phyloP scores from a whole-genome alignment of 805 yeast species.

The Limtongia smithiae region DNA sequence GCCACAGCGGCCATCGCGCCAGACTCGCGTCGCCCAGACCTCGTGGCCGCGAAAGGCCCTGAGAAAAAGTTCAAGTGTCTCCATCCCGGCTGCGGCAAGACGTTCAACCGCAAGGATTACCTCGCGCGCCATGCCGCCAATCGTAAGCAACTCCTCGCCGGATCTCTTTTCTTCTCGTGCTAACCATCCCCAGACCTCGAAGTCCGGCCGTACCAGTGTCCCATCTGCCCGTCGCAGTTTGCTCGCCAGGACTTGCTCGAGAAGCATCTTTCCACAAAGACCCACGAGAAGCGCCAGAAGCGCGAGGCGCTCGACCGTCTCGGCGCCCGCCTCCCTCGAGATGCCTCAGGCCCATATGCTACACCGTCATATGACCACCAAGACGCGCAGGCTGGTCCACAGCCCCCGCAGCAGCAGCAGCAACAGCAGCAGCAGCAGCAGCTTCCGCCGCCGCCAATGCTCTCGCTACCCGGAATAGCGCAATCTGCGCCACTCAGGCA shows the following conservation, averaged over 20 bases:
- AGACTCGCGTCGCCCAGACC: slow-evolving; percentile 7
- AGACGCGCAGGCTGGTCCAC: no score
- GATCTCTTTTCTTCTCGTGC: no score
- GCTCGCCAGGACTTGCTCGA: slow-evolving; percentile 36
- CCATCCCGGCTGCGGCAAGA: slow-evolving; percentile 33
- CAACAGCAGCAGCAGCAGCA: slow-evolving; percentile 8
- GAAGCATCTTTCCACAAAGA: slow-evolving; percentile 31
- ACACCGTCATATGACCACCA: no score
- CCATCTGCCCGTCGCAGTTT: slow-evolving; percentile 32
- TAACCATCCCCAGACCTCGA: slow-evolving; percentile 31
- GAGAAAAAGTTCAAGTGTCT: slow-evolving; percentile 29
- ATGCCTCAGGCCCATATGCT: no score
- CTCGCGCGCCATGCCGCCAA: slow-evolving; percentile 33
- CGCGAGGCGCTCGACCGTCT: slow-evolving; percentile 23
- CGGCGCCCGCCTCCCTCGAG: no score
- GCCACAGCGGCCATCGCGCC: not conserved
- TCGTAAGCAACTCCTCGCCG: slow-evolving; percentile 18
- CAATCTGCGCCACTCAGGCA: no score
- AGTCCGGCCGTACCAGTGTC: slow-evolving; percentile 35
- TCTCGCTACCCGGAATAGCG: not conserved
- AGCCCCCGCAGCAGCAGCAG: slow-evolving; percentile 2
- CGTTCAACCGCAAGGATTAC: slow-evolving; percentile 33
- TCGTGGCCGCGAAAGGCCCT: not conserved
- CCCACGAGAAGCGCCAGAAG: slow-evolving; percentile 31
- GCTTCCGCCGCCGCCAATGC: not conserved